A percentile compares a stretch with the other conserved stretches of the same genome.
These are phyloP conservation scores for Aspergillus baeticus DNA, from an alignment of 495 filamentous ascomycete genomes.

Conservation along the genomic window DNA sequence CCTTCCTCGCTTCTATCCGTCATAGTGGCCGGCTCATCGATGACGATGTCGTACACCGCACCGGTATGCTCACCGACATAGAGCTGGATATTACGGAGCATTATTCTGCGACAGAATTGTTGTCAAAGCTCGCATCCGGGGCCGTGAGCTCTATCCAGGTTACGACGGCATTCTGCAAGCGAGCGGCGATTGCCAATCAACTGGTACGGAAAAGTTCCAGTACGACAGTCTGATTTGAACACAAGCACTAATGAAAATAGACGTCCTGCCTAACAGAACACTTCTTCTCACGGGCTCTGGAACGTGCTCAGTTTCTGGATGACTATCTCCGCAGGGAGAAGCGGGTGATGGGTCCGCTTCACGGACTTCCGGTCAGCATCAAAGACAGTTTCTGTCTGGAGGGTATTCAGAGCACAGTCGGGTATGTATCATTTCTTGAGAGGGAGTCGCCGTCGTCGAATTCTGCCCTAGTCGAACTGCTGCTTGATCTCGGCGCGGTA, in stretches of 20 bases:
- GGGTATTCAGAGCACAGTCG: neutral
- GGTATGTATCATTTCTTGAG: constrained; percentile 47
- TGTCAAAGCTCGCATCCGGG: constrained; percentile 23
- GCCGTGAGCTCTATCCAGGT: constrained; percentile 43
- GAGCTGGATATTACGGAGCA: constrained; percentile 54
- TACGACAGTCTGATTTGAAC: neutral
- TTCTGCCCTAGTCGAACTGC: constrained; percentile 37
- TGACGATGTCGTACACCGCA: constrained; percentile 15
- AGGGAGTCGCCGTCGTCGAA: constrained; percentile 41
- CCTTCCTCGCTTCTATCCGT: constrained; percentile 4
- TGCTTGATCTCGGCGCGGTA: constrained; percentile 42
- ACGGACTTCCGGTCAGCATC: neutral
- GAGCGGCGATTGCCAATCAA: constrained; percentile 31
- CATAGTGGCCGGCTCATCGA: constrained; percentile 18
- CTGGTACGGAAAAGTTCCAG: neutral
- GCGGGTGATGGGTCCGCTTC: neutral
- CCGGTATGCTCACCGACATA: constrained; percentile 23
- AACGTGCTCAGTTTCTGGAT: neutral
- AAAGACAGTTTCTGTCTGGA: neutral
- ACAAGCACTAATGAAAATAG: neutral
- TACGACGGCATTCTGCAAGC: constrained; percentile 48
- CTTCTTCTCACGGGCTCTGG: neutral
- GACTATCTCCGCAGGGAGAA: neutral
- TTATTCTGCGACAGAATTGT: constrained; percentile 45
- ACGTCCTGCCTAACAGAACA: neutral